Percentiles rank a stretch among this genome's conserved stretches.
These are phyloP conservation scores for Nicotiana undulata DNA, from an alignment of 257 asterid genomes.

Conservation along the genomic window DNA sequence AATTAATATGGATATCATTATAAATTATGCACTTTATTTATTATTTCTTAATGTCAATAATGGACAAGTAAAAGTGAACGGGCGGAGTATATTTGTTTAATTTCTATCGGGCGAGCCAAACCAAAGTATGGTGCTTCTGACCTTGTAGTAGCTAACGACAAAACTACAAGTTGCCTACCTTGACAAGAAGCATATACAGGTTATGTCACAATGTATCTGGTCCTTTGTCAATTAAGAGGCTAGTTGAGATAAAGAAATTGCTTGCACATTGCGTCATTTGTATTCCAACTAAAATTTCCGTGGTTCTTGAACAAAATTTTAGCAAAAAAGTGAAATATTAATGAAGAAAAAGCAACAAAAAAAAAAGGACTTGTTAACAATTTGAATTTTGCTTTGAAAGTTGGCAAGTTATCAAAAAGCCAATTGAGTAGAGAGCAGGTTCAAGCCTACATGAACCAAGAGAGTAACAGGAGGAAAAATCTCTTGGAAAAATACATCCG, in stretches of 20 bases:
- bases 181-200: neutral
- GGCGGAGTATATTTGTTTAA: too few relatives aligned
- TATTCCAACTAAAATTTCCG: neutral
- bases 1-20: too few relatives aligned
- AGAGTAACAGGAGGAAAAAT: constrained; percentile 52
- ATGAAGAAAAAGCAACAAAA: neutral
- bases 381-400: constrained; percentile 22
- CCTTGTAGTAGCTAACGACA: neutral
- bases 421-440: constrained; percentile 61
- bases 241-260: neutral
- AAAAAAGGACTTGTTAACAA: neutral
- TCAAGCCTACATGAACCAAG: constrained; percentile 55
- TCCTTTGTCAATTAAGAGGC: neutral
- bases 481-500: constrained; percentile 58
- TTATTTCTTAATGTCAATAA: too few relatives aligned
- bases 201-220: neutral
- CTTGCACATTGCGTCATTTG: neutral
- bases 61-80: too few relatives aligned
- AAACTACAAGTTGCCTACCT: neutral
- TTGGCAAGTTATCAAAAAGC: constrained; percentile 73
- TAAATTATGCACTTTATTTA: too few relatives aligned
- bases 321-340: neutral
- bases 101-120: neutral
- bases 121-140: neutral
- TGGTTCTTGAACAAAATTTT: neutral